phyloP scores from a whole-genome alignment of 2,329 filamentous ascomycete genomes.

The Fusarium tanahbumbuense region DNA sequence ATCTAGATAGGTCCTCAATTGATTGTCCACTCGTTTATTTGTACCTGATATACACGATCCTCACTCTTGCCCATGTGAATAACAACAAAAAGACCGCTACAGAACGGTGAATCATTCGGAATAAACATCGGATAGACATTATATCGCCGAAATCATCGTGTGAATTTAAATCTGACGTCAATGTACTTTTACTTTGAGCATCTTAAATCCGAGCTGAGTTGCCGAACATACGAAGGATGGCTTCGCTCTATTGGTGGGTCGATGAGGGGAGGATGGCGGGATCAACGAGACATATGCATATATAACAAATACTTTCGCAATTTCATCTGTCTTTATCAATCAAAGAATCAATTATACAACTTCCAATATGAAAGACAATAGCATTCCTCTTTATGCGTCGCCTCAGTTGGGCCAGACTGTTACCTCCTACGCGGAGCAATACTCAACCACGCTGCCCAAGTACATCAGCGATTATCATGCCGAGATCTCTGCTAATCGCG shows the following conservation, averaged over 20 bases:
- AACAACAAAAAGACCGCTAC: constrained; percentile 9
- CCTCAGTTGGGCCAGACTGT: constrained; percentile 56
- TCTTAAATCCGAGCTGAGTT: constrained; percentile 33
- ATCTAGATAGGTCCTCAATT: constrained; percentile 23
- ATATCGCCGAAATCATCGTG: constrained; percentile 14
- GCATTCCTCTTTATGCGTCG: constrained; percentile 57
- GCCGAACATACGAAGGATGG: constrained; percentile 6
- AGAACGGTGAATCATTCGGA: constrained; percentile 17
- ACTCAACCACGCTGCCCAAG: constrained; percentile 57
- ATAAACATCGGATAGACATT: constrained; percentile 21
- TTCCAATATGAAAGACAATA: constrained; percentile 54
- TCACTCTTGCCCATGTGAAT: not conserved
- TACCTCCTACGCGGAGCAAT: constrained; percentile 56
- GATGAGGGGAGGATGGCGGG: constrained; percentile 21
- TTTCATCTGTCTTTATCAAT: not conserved
- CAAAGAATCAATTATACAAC: not conserved
- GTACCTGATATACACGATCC: not conserved
- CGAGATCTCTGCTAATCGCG: constrained; percentile 36
- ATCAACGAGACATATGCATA: constrained; percentile 8
- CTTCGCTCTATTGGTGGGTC: constrained; percentile 32
- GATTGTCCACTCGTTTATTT: constrained; percentile 30
- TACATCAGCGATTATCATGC: constrained; percentile 58
- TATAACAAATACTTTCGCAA: not conserved
- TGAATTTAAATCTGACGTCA: constrained; percentile 16
- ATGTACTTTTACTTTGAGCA: not conserved